Percentiles rank a stretch among this genome's conserved stretches.
These are phyloP conservation scores for Serendipita indica DNA, from an alignment of 768 basidiomycete genomes.

Conservation along the genomic window DNA sequence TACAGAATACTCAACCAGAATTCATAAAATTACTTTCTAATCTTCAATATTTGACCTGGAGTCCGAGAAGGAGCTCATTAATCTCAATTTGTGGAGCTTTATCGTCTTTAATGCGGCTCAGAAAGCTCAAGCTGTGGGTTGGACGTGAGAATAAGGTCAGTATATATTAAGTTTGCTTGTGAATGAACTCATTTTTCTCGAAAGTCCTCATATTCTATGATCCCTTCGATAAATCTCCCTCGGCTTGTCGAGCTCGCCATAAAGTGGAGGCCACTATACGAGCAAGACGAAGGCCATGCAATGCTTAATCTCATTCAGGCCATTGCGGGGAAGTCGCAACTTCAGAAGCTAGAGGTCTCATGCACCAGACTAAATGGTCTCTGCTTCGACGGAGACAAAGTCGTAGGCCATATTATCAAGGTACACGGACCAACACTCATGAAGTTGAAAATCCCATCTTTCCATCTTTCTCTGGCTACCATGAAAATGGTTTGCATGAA, in stretches of 20 bases:
- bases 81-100: too few relatives aligned
- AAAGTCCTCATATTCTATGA: background rate
- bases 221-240: background rate
- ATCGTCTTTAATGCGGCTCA: too few relatives aligned
- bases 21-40: too few relatives aligned
- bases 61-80: too few relatives aligned
- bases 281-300: background rate
- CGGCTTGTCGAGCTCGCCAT: background rate
- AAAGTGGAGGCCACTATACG: background rate
- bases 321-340: background rate
- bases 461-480: background rate
- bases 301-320: background rate
- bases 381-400: background rate
- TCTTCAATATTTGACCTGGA: too few relatives aligned
- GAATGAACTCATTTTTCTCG: background rate
- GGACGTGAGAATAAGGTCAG: background rate
- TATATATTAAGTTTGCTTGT: background rate
- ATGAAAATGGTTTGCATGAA: background rate
- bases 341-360: background rate
- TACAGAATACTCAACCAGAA: too few relatives aligned
- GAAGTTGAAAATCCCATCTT: background rate
- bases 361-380: background rate
- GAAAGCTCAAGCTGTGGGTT: background rate
- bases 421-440: background rate
- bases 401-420: background rate